phyloP scores from a whole-genome alignment of 176 grass and related monocot species.

The Thalia dealbata region DNA sequence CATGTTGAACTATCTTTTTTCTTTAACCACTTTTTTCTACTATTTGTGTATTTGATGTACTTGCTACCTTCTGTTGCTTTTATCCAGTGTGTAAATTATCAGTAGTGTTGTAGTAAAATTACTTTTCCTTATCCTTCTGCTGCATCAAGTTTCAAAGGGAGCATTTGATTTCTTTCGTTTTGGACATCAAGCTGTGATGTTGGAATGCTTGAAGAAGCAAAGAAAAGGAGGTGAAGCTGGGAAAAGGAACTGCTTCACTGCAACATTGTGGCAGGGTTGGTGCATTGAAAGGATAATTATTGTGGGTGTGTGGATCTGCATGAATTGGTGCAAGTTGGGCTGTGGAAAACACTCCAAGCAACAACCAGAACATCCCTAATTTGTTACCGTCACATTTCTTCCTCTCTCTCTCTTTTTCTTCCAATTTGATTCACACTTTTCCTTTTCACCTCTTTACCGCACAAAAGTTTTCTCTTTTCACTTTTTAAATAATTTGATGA shows the following conservation, averaged over 20 bases:
- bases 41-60: not conserved
- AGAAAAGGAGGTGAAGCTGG: too few relatives aligned
- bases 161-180: not conserved
- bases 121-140: not conserved
- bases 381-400: too few relatives aligned
- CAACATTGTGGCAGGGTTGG: not conserved
- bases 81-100: slow-evolving; percentile 23
- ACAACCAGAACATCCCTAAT: too few relatives aligned
- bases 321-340: too few relatives aligned
- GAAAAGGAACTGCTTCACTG: too few relatives aligned
- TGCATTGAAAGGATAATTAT: not conserved
- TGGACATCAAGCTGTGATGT: not conserved
- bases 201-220: not conserved
- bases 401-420: too few relatives aligned
- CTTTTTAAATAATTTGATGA: too few relatives aligned
- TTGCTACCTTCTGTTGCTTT: slow-evolving; percentile 6
- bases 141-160: not conserved
- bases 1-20: not conserved
- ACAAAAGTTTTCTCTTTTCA: too few relatives aligned
- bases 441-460: too few relatives aligned
- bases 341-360: too few relatives aligned
- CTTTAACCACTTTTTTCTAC: too few relatives aligned
- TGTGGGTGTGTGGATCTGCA: not conserved
- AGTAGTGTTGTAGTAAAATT: slow-evolving; percentile 5
- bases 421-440: too few relatives aligned